Percentiles rank a stretch among this genome's conserved stretches.
These are phyloP conservation scores for Diversispora epigaea DNA, from an alignment of 192 early-diverging fungal genomes.

Conservation along the genomic window DNA sequence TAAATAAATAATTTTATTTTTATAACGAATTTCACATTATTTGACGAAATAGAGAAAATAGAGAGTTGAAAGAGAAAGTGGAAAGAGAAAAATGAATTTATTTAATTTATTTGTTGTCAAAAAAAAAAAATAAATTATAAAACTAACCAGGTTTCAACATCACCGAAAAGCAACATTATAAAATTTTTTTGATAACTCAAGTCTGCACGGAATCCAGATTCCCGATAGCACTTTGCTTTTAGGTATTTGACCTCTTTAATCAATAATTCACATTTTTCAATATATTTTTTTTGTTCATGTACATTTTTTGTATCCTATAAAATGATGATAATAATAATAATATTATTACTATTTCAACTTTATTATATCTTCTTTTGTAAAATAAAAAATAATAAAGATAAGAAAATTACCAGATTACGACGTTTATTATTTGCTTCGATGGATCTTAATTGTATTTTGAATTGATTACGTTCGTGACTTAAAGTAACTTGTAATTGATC, in stretches of 20 bases:
- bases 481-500: conserved; percentile 21
- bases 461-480: not conserved
- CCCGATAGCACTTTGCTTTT: conserved; percentile 16
- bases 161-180: conserved; percentile 17
- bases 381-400: too few relatives aligned
- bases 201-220: conserved; percentile 27
- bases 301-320: conserved; percentile 5
- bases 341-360: not conserved
- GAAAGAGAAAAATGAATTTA: too few relatives aligned
- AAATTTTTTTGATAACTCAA: conserved; percentile 31
- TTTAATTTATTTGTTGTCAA: too few relatives aligned
- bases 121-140: too few relatives aligned
- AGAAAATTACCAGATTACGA: not conserved
- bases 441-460: not conserved
- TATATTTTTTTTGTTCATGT: conserved; percentile 13
- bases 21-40: too few relatives aligned
- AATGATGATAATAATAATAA: not conserved
- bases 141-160: conserved; percentile 17
- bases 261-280: conserved; percentile 7
- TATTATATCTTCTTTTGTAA: too few relatives aligned
- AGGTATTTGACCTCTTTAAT: conserved; percentile 20
- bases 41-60: too few relatives aligned
- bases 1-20: too few relatives aligned
- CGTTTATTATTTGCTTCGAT: not conserved
- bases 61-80: too few relatives aligned